Percentiles rank a stretch among this genome's conserved stretches.
These are phyloP conservation scores for Ophiostoma angusticollis DNA, from an alignment of 2,329 filamentous ascomycete species.

Conservation along the genomic window DNA sequence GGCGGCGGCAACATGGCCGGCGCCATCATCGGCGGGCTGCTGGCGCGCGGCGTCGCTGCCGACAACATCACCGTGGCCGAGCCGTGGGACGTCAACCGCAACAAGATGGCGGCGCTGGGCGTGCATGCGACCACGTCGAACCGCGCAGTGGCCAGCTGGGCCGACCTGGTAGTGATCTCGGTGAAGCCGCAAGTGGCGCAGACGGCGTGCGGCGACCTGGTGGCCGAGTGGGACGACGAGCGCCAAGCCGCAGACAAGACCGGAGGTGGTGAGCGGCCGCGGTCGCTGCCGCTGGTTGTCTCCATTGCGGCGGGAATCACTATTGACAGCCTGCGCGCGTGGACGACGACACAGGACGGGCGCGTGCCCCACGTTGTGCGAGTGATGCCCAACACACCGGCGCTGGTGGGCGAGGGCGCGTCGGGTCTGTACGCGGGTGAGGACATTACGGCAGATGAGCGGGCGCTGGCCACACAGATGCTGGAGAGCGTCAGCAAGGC, in stretches of 20 bases:
- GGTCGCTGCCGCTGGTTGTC: slow-evolving; percentile 32
- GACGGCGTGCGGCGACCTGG: slow-evolving; percentile 34
- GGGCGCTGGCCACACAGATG: slow-evolving; percentile 28
- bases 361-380: slow-evolving; percentile 32
- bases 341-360: slow-evolving; percentile 27
- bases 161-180: slow-evolving; percentile 35
- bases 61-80: slow-evolving; percentile 35
- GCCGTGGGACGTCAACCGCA: slow-evolving; percentile 39
- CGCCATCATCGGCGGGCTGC: slow-evolving; percentile 37
- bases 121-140: slow-evolving; percentile 35
- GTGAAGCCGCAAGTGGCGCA: slow-evolving; percentile 39
- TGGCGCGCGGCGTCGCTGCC: slow-evolving; percentile 29
- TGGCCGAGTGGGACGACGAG: slow-evolving; percentile 24
- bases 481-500: slow-evolving; percentile 34
- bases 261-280: too few species aligned
- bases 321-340: slow-evolving; percentile 28
- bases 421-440: slow-evolving; percentile 32
- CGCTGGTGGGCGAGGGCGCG: slow-evolving; percentile 36
- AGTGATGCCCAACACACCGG: slow-evolving; percentile 41
- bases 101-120: slow-evolving; percentile 33
- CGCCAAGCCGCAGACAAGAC: slow-evolving; percentile 5
- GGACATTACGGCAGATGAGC: slow-evolving; percentile 30
- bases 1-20: slow-evolving; percentile 40
- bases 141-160: slow-evolving; percentile 28
- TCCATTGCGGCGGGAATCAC: slow-evolving; percentile 39